These are phyloP conservation scores for Lepidium aucheri DNA, from an alignment of 345 rosid genomes.

Conservation along the genomic window DNA sequence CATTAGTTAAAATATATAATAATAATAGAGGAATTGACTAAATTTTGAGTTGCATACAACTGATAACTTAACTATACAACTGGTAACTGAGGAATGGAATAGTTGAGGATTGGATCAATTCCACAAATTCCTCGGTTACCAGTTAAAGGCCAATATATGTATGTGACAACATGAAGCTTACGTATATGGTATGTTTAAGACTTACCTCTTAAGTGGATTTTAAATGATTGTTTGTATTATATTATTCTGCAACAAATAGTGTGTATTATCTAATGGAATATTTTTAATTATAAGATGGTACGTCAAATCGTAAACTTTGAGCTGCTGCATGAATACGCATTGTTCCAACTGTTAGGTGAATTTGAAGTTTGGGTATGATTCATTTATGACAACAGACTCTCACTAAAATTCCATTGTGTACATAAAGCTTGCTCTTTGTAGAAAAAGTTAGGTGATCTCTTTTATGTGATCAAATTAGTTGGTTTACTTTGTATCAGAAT, in stretches of 20 bases:
- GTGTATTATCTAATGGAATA: background rate
- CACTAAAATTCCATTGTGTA: background rate
- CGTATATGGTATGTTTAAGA: background rate
- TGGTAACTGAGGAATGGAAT: too few relatives aligned
- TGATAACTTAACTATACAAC: too few relatives aligned
- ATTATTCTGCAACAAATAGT: background rate
- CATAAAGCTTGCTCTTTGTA: background rate
- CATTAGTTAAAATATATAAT: too few relatives aligned
- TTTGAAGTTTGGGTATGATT: background rate
- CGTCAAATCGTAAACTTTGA: background rate
- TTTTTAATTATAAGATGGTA: background rate
- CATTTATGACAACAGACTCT: background rate
- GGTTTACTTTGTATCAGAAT: background rate
- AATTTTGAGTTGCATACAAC: too few relatives aligned
- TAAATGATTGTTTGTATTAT: background rate
- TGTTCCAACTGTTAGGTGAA: background rate
- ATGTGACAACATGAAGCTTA: background rate
- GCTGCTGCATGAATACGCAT: slow-evolving; percentile 2
- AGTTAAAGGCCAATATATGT: background rate
- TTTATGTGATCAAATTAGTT: background rate
- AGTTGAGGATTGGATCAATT: too few relatives aligned
- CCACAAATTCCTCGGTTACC: too few relatives aligned
- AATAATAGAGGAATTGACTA: too few relatives aligned
- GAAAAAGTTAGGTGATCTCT: slow-evolving; percentile 14
- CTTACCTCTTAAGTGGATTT: background rate